Percentiles rank a stretch among this genome's conserved stretches.
Evolutionary conservation across 2,329 filamentous ascomycete genomes (phyloP).

Genomic region (Claviceps maximensis): DNA sequence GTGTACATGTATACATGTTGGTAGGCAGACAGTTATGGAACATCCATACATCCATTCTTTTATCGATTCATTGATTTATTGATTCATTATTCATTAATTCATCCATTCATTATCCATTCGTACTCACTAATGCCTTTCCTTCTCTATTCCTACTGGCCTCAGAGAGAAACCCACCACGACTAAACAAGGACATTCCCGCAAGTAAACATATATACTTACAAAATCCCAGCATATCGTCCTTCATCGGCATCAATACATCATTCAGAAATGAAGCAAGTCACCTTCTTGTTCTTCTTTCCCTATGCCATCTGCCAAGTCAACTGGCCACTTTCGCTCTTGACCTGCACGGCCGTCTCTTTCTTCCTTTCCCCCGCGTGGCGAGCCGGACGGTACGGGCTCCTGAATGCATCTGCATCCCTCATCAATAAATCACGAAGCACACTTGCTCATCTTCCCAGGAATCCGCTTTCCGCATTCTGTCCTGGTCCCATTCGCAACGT

Average conservation of each 20-base stretch:
- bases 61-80: no score
- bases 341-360: background rate
- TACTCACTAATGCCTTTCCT: no score
- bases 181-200: no score
- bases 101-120: no score
- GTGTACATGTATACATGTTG: no score
- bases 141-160: no score
- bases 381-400: background rate
- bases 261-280: background rate
- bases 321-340: background rate
- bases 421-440: background rate
- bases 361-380: background rate
- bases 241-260: background rate
- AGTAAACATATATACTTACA: no score
- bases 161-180: no score
- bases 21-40: no score
- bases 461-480: background rate
- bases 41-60: no score
- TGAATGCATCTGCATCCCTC: no score
- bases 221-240: background rate
- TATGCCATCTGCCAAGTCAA: background rate
- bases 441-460: background rate
- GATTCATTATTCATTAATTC: no score
- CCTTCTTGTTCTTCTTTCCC: background rate
- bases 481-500: background rate